Base-by-base conservation (phyloP, 495 filamentous ascomycete species). In the Penicillium angulare region DNA sequence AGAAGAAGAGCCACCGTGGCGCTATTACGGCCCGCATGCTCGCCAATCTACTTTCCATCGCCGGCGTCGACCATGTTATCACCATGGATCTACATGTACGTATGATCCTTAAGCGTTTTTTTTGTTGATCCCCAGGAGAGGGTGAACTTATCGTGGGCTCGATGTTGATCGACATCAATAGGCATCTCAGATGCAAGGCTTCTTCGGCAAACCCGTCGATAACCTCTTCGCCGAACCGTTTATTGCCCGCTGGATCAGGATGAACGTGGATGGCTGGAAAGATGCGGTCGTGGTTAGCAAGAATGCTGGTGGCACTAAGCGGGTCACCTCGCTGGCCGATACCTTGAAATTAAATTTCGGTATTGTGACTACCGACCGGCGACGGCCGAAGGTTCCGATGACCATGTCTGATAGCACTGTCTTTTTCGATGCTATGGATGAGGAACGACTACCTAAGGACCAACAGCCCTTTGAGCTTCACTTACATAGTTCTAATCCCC, bases 111-210 rank as follows among this genome's bases (percentile, higher is more conserved):
- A n/a, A n/a, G 13, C 47, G 22, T 16, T 39, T 9, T 21, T 22
- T 10, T 18, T 39, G 16, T 9, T 20, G 21, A 24, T 52, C n/a
- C n/a, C n/a, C n/a, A n/a, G n/a, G n/a, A n/a, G n/a, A n/a, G n/a
- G n/a, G n/a, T n/a, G n/a, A 13, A 9, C 17, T 21, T 23, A n/a
- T n/a, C 26, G 13, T 32, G 22, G 27, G 38, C n/a, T 45, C 23
- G 49, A 55, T 64, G 41, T 59, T 55, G 52, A 59, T 57, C 40
- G 47, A 24, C 43, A 54, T 46, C 43, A 52, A 47, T 53, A 77
- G 77, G 90, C 90, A 50, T 92, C 90, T 8, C 93, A 97, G 73
- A 97, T 97, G 87, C 95, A 97, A 73, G 93, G 93, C 27, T 98
- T 98, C 78, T 98, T 98, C 79, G 88, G 87, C 56, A 95, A 93